phyloP scores from a whole-genome alignment of 108 stramenopile species.

The Chaetoceros tenuissimus region DNA sequence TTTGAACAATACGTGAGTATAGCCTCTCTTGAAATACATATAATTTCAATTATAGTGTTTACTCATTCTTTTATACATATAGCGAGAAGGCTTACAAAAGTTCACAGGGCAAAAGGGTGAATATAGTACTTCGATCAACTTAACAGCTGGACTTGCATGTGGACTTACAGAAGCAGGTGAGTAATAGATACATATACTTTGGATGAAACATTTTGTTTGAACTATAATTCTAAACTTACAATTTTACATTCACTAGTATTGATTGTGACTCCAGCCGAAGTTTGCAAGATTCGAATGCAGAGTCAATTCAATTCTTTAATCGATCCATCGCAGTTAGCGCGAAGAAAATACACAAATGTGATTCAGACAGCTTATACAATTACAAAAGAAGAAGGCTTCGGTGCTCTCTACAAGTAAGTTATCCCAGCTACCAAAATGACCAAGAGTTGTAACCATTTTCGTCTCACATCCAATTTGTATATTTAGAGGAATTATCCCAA shows the following conservation, averaged over 20 bases:
- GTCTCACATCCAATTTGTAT: no score
- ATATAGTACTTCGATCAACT: conserved; percentile 29
- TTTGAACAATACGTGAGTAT: conserved; percentile 90
- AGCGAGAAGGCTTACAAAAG: conserved; percentile 27
- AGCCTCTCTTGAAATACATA: no score
- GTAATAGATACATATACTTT: conserved; percentile 37
- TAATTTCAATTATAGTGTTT: no score
- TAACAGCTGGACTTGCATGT: conserved; percentile 80
- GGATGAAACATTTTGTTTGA: conserved; percentile 16
- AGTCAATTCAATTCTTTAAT: conserved; percentile 82
- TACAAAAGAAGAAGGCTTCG: conserved; percentile 85
- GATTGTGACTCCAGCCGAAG: conserved; percentile 75
- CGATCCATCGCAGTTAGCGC: conserved; percentile 68
- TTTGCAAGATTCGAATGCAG: conserved; percentile 95
- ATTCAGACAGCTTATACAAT: conserved; percentile 83
- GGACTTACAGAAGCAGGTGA: conserved; percentile 88
- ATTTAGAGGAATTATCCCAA: conserved; percentile 83
- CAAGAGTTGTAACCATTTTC: conserved; percentile 53
- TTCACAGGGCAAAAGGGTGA: conserved; percentile 1
- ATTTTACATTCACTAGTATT: conserved; percentile 10
- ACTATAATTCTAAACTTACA: neutral
- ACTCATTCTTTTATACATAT: no score
- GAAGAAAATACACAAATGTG: conserved; percentile 88
- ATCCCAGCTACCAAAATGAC: conserved; percentile 35
- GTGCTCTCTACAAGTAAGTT: conserved; percentile 84